Base-by-base conservation (phyloP, 2,329 filamentous ascomycete species). In the Xylaria sp. region DNA sequence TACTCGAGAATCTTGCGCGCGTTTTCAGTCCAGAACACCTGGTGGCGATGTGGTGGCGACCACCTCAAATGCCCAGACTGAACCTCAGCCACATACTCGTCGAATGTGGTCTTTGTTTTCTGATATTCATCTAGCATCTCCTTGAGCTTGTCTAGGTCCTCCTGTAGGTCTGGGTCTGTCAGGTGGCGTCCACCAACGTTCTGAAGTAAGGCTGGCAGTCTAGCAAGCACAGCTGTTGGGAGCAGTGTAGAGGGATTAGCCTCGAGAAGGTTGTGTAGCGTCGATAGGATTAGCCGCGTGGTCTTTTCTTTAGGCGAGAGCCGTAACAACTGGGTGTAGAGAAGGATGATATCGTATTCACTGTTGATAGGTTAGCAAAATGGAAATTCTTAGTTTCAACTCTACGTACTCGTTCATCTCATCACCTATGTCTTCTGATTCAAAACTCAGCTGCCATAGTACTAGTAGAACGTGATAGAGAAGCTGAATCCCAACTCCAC, bases 281-380 rank as follows among this genome's bases (percentile, higher is more conserved):
- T 97, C 10, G 94, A 94, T 50, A 98, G 86, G 51, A 97, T 88
- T 61, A 99, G 86, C 33, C 96, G 90, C 0, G 95, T 98, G 1
- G 95, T 98, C 85, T 99, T 99, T 79, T 98, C 96, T 80, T 99
- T 99, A 50, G 95, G 94, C 1, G 96, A 98, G 47, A 97, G 85
- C 61, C 94, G 91, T 62, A 99, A 85, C 42, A 99, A 89, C 72
- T 96, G 92, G n/a, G 92, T 94, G 79, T 97, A 97, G 50, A 98
- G 87, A 53, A 94, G 86, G 69, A 98, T 87, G 72, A 98, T 91
- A 76, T 98, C 94, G 81, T 97, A 93, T 80, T 97, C 94, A 73
- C 94, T 97, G 71, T 42, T 51, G 66, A n/a, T 17, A 10, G 51
- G 66, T 76, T 74, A 79, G 81, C 72, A 39, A 54, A 22, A 56